phyloP scores from a whole-genome alignment of 768 basidiomycete genomes.

The Boletus tylopilopsis region DNA sequence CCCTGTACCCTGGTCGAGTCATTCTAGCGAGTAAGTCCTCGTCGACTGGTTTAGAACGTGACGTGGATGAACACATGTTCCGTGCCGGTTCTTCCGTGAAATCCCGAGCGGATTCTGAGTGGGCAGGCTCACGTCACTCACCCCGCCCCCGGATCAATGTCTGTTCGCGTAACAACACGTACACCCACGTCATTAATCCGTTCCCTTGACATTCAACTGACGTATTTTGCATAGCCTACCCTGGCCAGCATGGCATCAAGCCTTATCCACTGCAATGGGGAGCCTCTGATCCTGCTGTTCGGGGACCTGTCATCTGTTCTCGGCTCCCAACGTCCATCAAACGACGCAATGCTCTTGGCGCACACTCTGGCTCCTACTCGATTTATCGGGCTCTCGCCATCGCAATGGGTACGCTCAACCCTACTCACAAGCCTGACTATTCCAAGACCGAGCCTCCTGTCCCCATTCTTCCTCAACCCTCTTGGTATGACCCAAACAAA shows the following conservation, averaged over 20 bases:
- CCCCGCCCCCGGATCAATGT: slow-evolving; percentile 12
- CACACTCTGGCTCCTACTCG: slow-evolving; percentile 90
- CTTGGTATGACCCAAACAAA: slow-evolving; percentile 74
- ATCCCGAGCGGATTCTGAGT: neutral
- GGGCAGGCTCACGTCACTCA: slow-evolving; percentile 1
- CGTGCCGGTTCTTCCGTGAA: neutral
- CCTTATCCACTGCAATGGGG: slow-evolving; percentile 85
- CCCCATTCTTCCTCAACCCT: slow-evolving; percentile 65
- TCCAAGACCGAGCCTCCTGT: slow-evolving; percentile 82
- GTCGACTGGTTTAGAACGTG: neutral
- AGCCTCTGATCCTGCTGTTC: slow-evolving; percentile 52
- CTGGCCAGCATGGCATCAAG: slow-evolving; percentile 86
- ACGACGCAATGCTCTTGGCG: slow-evolving; percentile 89
- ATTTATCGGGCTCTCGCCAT: slow-evolving; percentile 93
- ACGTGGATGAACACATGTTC: neutral
- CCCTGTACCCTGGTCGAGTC: slow-evolving; percentile 79
- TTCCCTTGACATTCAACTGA: slow-evolving; percentile 9
- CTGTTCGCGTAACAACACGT: slow-evolving; percentile 5
- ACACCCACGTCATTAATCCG: slow-evolving; percentile 4
- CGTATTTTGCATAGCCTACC: slow-evolving; percentile 54
- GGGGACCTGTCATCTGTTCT: slow-evolving; percentile 88
- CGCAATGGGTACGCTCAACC: slow-evolving; percentile 80
- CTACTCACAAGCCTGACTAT: slow-evolving; percentile 80
- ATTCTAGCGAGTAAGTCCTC: slow-evolving; percentile 71
- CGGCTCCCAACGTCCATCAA: slow-evolving; percentile 83